Percentiles rank a stretch among this genome's conserved stretches.
phyloP scores from a whole-genome alignment of 2,329 filamentous ascomycete genomes.

The Calonectria henricotiae region DNA sequence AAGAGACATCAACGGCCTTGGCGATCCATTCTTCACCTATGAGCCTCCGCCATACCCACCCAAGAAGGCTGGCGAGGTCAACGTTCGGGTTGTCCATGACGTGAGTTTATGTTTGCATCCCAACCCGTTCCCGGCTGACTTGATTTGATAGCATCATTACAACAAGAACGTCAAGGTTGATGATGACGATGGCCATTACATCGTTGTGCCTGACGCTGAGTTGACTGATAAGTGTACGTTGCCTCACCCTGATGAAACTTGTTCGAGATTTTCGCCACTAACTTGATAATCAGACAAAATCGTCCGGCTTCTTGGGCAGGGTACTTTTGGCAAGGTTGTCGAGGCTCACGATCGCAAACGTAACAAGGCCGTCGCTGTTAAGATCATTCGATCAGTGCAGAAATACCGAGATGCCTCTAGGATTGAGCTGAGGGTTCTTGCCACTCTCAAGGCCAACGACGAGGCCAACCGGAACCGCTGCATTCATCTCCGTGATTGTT shows the following conservation, averaged over 20 bases:
- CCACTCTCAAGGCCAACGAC: slow-evolving; percentile 93
- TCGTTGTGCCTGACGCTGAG: slow-evolving; percentile 89
- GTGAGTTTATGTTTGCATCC: slow-evolving; percentile 64
- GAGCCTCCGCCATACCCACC: slow-evolving; percentile 89
- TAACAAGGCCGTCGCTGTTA: slow-evolving; percentile 89
- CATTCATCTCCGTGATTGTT: slow-evolving; percentile 96
- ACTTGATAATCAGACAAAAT: slow-evolving; percentile 80
- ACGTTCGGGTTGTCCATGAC: slow-evolving; percentile 75
- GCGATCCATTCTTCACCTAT: slow-evolving; percentile 84
- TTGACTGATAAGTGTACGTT: slow-evolving; percentile 93
- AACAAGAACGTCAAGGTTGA: slow-evolving; percentile 83
- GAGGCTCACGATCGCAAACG: slow-evolving; percentile 87
- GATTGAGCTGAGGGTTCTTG: slow-evolving; percentile 93
- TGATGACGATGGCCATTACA: slow-evolving; percentile 97
- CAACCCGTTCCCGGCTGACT: slow-evolving; percentile 33
- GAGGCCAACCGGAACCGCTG: slow-evolving; percentile 93
- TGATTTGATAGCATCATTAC: slow-evolving; percentile 54
- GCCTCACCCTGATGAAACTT: too few relatives aligned
- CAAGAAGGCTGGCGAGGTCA: slow-evolving; percentile 89
- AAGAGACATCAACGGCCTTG: slow-evolving; percentile 79
- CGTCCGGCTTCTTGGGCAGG: slow-evolving; percentile 90
- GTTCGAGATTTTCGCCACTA: slow-evolving; percentile 24
- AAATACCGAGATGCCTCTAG: slow-evolving; percentile 97
- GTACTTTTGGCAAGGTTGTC: slow-evolving; percentile 98
- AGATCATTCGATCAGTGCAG: slow-evolving; percentile 97